Conservation (phyloP, 805 yeast genomes). For the Babjeviella inositovora region DNA sequence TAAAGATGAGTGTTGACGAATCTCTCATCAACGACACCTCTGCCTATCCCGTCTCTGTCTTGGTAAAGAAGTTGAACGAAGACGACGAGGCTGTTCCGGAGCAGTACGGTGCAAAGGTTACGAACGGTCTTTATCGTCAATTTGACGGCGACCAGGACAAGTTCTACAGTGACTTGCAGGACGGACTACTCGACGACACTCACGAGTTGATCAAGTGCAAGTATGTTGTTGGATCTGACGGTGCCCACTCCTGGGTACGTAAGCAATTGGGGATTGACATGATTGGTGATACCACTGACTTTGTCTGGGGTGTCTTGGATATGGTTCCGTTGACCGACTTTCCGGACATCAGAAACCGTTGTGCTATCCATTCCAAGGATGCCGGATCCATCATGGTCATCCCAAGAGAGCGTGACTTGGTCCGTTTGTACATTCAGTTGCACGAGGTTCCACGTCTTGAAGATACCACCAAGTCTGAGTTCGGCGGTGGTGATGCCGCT, state of each 20-base stretch:
- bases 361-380: conserved; percentile 14
- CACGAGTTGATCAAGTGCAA: conserved; percentile 10
- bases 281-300: conserved; percentile 16
- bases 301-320: conserved; percentile 17
- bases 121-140: conserved; percentile 10
- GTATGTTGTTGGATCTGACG: conserved; percentile 14
- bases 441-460: conserved; percentile 6
- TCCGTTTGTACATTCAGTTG: conserved; percentile 13
- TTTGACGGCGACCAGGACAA: conserved; percentile 8
- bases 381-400: conserved; percentile 14
- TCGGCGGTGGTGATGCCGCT: no score
- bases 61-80: conserved; percentile 5
- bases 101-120: no score
- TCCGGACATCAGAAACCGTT: conserved; percentile 15
- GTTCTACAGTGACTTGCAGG: conserved; percentile 3
- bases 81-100: no score
- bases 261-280: conserved; percentile 12
- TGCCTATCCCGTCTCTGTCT: conserved; percentile 5
- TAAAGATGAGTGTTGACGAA: conserved; percentile 6
- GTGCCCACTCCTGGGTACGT: conserved; percentile 16
- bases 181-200: conserved; percentile 3
- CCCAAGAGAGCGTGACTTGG: conserved; percentile 14
- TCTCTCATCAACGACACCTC: no score
- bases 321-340: conserved; percentile 15
- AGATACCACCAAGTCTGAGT: no score